Evolutionary conservation across 108 stramenopile genomes (phyloP), one percentile per base, ranked within the genome.

Genomic region (Nannochloropsis gaditana): DNA sequence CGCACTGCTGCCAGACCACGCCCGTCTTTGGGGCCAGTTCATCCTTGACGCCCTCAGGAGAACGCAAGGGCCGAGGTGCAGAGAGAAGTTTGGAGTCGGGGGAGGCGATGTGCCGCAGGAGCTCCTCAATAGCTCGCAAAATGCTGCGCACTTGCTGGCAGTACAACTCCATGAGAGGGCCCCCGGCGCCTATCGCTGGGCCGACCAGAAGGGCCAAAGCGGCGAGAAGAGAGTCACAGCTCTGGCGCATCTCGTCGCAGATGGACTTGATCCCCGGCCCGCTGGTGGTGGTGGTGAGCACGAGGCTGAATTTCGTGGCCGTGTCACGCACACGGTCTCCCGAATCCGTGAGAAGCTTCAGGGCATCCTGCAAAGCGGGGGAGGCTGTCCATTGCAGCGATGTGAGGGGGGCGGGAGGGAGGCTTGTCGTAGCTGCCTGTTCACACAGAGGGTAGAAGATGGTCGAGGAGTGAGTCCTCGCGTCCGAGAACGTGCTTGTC

Each of bases 141-240:
- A 73, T 8, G 59, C 19, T n/a, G 19, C 59, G 59, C 4, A n/a
- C n/a, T 73, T 73, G 59, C n/a, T 6, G 59, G 59, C 59, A 73
- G 59, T 73, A 73, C 5, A 73, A n/a, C 8, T 73, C 59, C 59
- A 73, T 73, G 19, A 73, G 59, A 2, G 59, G 59, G 15, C 19
- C 59, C n/a, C 59, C 59, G 3, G 59, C 59, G 15, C 59, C 59
- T 73, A 6, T n/a, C 3, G 59, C 59, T n/a, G 59, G 59, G 59
- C n/a, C 59, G 59, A 73, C 59, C n/a, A 73, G n/a, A n/a, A n/a
- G 3, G 15, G 59, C 59, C 59, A 73, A 6, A 73, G 59, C 59
- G 59, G 59, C 59, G 59, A 73, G 59, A 73, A 73, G 59, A 73
- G 59, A 73, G n/a, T 73, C 59, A 3, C 59, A 73, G 59, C 59